phyloP scores from a whole-genome alignment of 495 filamentous ascomycete genomes.

The Podospora pseudocomata region DNA sequence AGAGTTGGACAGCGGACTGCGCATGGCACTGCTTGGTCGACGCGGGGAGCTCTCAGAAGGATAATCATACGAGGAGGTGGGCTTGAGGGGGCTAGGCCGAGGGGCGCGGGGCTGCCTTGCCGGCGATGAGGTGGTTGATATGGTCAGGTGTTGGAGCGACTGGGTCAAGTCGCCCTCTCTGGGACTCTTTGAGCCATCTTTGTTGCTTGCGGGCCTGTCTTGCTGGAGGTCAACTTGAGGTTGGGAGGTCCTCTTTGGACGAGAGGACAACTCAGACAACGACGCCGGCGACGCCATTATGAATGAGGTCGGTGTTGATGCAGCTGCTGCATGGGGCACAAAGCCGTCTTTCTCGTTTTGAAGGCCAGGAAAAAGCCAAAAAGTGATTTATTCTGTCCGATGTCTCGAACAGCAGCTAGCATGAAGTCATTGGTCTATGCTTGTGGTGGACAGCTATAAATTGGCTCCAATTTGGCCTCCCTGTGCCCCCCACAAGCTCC shows the following conservation, averaged over 20 bases:
- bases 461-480: neutral
- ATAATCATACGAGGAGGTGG: constrained; percentile 17
- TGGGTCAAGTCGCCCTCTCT: constrained; percentile 34
- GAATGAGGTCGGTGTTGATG: neutral
- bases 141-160: constrained; percentile 42
- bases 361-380: neutral
- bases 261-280: neutral
- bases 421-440: constrained; percentile 20
- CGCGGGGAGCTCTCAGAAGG: constrained; percentile 25
- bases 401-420: neutral
- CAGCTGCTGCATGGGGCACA: neutral
- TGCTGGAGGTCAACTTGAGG: constrained; percentile 6
- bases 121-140: constrained; percentile 31
- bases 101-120: constrained; percentile 26
- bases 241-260: neutral
- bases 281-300: constrained; percentile 7
- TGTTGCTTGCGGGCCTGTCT: constrained; percentile 10
- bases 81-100: constrained; percentile 27
- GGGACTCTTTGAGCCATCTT: constrained; percentile 14
- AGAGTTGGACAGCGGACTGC: constrained; percentile 49
- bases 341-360: neutral
- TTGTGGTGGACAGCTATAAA: constrained; percentile 6
- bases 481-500: neutral
- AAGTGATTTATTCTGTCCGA: neutral
- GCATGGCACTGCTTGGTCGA: constrained; percentile 38